phyloP scores from a whole-genome alignment of 1,284 basidiomycete genomes.

The Rhodofomes roseus region DNA sequence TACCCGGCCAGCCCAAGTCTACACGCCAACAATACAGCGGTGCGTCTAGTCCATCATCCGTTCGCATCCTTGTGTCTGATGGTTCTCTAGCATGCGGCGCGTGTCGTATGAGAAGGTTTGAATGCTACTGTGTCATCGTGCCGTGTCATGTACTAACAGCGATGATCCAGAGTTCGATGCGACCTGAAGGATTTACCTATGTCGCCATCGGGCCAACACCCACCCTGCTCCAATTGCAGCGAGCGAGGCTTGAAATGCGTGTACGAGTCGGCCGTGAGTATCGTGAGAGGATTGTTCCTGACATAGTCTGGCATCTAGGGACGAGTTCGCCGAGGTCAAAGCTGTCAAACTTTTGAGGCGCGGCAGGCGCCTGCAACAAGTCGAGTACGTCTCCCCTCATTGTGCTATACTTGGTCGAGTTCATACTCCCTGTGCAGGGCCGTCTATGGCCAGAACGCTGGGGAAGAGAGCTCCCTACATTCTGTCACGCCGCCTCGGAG shows the following conservation, averaged over 20 bases:
- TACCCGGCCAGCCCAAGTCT: conserved; percentile 22
- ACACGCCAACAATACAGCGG: conserved; percentile 25
- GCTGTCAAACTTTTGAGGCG: conserved; percentile 81
- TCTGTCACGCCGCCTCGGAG: conserved; percentile 31
- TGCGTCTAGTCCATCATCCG: conserved; percentile 31
- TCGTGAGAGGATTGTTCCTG: not conserved
- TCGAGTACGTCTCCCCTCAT: conserved; percentile 40
- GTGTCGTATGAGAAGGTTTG: conserved; percentile 79
- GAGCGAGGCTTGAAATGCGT: conserved; percentile 85
- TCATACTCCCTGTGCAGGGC: conserved; percentile 25
- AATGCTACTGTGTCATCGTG: conserved; percentile 8
- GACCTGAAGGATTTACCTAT: conserved; percentile 73
- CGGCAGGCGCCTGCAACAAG: conserved; percentile 81
- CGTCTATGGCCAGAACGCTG: conserved; percentile 36
- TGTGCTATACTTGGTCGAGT: conserved; percentile 1
- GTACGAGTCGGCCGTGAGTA: conserved; percentile 38
- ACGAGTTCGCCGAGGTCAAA: conserved; percentile 86
- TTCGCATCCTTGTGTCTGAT: conserved; percentile 6
- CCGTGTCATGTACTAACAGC: conserved; percentile 4
- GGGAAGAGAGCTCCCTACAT: conserved; percentile 44
- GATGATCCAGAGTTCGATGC: conserved; percentile 61
- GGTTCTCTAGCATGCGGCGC: conserved; percentile 75
- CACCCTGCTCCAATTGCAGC: conserved; percentile 81
- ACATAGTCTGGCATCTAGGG: conserved; percentile 41
- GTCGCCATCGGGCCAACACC: conserved; percentile 43